Evolutionary conservation across 2,329 filamentous ascomycete genomes (phyloP).

Genomic region (Fusarium sororula): DNA sequence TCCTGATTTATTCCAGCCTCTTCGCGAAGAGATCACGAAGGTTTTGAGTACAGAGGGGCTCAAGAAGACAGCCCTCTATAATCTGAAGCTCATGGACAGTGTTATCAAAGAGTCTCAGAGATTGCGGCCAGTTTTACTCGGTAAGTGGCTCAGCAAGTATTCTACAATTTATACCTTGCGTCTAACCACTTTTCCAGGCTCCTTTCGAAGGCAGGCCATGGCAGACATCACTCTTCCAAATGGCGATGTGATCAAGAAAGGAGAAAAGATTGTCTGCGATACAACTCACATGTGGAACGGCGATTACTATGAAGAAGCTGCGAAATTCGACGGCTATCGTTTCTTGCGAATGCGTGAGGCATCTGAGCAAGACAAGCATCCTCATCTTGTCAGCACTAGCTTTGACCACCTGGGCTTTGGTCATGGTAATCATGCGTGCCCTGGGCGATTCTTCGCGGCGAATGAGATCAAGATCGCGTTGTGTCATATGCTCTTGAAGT

Average conservation of each 20-base stretch:
- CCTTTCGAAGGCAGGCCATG: neutral
- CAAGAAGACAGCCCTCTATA: slow-evolving; percentile 55
- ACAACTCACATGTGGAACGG: neutral
- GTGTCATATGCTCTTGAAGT: slow-evolving; percentile 59
- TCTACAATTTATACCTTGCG: rapidly evolving
- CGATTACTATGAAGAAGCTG: neutral
- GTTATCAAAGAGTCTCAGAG: slow-evolving; percentile 62
- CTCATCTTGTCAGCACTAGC: slow-evolving; percentile 60
- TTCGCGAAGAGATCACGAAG: slow-evolving; percentile 53
- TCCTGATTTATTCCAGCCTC: slow-evolving; percentile 46
- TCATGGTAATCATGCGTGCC: slow-evolving; percentile 62
- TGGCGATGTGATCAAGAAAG: slow-evolving; percentile 6
- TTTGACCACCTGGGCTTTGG: slow-evolving; percentile 61
- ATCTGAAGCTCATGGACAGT: slow-evolving; percentile 58
- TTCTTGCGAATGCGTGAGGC: slow-evolving; percentile 54
- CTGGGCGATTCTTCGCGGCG: slow-evolving; percentile 63
- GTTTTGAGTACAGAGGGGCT: slow-evolving; percentile 43
- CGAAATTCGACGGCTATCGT: slow-evolving; percentile 56
- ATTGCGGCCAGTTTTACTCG: slow-evolving; percentile 52
- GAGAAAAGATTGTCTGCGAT: neutral
- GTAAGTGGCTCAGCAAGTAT: neutral
- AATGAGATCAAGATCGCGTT: slow-evolving; percentile 63
- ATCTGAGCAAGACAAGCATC: slow-evolving; percentile 38
- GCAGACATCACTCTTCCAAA: slow-evolving; percentile 8
- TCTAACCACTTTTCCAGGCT: neutral